Evolutionary conservation across 2,329 filamentous ascomycete species (phyloP).

Genomic region (Aspergillus sp.): DNA sequence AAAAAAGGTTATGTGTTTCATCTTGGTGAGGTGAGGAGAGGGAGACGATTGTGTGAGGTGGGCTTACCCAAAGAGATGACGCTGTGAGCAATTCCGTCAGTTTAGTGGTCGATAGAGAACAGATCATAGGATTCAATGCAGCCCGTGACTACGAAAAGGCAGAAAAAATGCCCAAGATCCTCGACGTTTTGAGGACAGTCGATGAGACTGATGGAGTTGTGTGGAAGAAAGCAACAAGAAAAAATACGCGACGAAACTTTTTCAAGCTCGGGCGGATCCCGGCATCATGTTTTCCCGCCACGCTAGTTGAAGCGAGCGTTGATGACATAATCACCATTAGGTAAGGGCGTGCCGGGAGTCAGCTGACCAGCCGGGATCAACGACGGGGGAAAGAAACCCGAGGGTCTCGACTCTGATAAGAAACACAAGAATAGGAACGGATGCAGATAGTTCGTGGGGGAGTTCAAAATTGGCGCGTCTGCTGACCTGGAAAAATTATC

Average conservation of each 20-base stretch:
- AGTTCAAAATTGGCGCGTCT: constrained; percentile 18
- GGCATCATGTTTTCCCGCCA: constrained; percentile 27
- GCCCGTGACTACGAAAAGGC: background rate
- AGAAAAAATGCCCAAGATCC: background rate
- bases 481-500: constrained; percentile 17
- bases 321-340: background rate
- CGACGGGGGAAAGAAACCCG: constrained; percentile 8
- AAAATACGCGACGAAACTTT: constrained; percentile 17
- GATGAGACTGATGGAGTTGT: background rate
- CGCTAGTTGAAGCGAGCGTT: background rate
- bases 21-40: constrained; percentile 51
- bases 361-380: constrained; percentile 2
- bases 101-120: background rate
- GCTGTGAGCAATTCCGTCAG: background rate
- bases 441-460: constrained; percentile 1
- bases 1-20: constrained; percentile 74
- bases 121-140: background rate
- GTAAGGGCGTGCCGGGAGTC: background rate
- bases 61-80: background rate
- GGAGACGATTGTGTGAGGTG: constrained; percentile 7
- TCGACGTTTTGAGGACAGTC: background rate
- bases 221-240: constrained; percentile 5
- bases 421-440: constrained; percentile 2
- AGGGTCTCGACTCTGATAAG: constrained; percentile 1
- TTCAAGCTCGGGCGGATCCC: constrained; percentile 1